Conservation (phyloP, 139 green algal species). For the Chlamydomonas schloesseri region DNA sequence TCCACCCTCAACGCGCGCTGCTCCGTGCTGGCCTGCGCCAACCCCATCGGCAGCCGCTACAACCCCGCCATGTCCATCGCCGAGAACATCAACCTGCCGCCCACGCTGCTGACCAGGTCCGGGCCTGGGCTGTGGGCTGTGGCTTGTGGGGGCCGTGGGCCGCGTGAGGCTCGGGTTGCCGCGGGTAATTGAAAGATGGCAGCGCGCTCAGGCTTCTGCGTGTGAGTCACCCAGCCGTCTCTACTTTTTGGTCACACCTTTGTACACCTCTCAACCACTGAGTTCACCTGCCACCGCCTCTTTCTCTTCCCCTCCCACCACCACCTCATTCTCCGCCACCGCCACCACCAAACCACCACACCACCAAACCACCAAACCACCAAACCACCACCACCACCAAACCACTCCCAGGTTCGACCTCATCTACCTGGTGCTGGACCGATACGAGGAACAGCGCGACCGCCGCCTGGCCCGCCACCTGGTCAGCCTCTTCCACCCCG, state of each 20-base stretch:
- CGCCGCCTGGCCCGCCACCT: constrained; percentile 91
- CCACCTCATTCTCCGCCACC: constrained; percentile 3
- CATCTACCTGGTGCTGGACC: constrained; percentile 97
- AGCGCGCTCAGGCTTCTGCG: too few relatives aligned
- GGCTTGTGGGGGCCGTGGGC: too few relatives aligned
- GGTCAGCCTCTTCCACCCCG: constrained; percentile 86
- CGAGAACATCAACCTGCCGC: constrained; percentile 98
- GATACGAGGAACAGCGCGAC: constrained; percentile 87
- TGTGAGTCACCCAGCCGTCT: too few relatives aligned
- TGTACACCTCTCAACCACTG: too few relatives aligned
- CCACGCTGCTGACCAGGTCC: constrained; percentile 92
- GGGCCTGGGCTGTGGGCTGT: not conserved
- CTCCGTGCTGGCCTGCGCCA: constrained; percentile 81
- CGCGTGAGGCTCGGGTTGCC: too few relatives aligned
- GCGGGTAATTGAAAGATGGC: too few relatives aligned
- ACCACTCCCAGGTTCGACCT: constrained; percentile 87
- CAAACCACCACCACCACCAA: too few relatives aligned
- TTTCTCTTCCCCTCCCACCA: too few relatives aligned
- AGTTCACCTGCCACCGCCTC: too few relatives aligned
- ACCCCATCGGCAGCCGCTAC: constrained; percentile 83
- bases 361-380: too few relatives aligned
- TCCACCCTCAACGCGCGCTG: constrained; percentile 97
- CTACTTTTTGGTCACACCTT: too few relatives aligned
- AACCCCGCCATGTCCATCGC: constrained; percentile 90
- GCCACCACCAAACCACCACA: not conserved